phyloP scores from a whole-genome alignment of 208 protist species.

The Acanthamoeba rhysodes region DNA sequence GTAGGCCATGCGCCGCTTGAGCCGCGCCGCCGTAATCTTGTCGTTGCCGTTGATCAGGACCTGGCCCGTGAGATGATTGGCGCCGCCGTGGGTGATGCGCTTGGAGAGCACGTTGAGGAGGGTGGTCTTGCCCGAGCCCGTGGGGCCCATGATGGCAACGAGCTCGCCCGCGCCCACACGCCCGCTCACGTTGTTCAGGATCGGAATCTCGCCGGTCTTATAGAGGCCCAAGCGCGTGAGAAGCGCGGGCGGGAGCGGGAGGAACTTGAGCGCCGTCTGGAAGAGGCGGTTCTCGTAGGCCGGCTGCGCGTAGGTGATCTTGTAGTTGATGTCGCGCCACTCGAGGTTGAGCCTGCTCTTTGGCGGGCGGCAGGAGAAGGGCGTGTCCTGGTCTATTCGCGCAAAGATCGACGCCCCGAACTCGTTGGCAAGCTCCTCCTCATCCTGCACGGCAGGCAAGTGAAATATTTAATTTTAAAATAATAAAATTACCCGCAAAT shows the following conservation, averaged over 20 bases:
- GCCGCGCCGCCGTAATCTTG: not conserved
- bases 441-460: too few relatives aligned
- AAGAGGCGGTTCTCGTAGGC: not conserved
- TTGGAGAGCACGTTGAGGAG: conserved; percentile 77
- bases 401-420: not conserved
- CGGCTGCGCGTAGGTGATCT: not conserved
- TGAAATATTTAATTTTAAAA: too few relatives aligned
- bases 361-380: not conserved
- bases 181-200: not conserved
- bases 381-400: not conserved
- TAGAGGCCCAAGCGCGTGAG: not conserved
- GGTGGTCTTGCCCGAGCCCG: conserved; percentile 72
- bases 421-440: too few relatives aligned
- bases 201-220: not conserved
- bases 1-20: conserved; percentile 75
- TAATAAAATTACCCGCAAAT: too few relatives aligned
- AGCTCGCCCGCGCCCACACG: not conserved
- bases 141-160: conserved; percentile 44
- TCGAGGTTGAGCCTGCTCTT: conserved; percentile 15
- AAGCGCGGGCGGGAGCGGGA: not conserved
- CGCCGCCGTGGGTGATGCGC: conserved; percentile 53
- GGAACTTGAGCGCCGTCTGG: not conserved
- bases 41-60: conserved; percentile 31
- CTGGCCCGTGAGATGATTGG: conserved; percentile 19
- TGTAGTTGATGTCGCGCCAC: conserved; percentile 64